Base-by-base conservation (phyloP, 2,329 filamentous ascomycete species). In the Diaporthe destruens region DNA sequence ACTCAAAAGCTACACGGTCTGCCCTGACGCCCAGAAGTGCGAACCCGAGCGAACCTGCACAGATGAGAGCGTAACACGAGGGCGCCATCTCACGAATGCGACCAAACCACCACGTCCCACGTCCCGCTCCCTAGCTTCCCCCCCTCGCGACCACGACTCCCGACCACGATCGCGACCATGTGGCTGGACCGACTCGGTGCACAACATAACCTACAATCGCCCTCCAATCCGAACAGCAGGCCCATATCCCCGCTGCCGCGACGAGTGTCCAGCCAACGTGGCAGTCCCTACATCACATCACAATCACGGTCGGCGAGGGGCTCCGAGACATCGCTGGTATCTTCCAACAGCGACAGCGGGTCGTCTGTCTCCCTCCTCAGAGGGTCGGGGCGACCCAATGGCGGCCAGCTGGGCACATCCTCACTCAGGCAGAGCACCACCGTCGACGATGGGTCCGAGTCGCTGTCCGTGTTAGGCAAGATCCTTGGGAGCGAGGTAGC, bases 241-340 rank as follows among this genome's bases (percentile, higher is more conserved):
- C 72, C 74, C 25, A 75, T 74, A 20, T 75, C 74, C 8, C 74
- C 74, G 4, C 69, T 75, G 9, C 74, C 74, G 23, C 63, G 72
- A n/a, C 56, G 74, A 12, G 42, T 69, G 5, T 74, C 74, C 9
- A 54, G 74, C 39, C 23, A 71, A 20, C 56, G 73, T 29, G 65
- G 69, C 29, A 74, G 67, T 32, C 72, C 72, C 32, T 75, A 74
- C 42, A 23, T 69, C n/a, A 68, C 73, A 14, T 73, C 72, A 18
- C 47, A 69, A 6, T 71, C 71, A 63, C 74, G 72, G 29, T 74
- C 74, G 32, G 74, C 90, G 23, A 86, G 89, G 72, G 87, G 88
- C 2, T 93, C 92, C 1, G 93, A 91, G 1, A 84, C 92, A 16
- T 92, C 91, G 12, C 84, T 91, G 20, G 73, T 71, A 39, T 82